These are phyloP conservation scores for Mycena leptocephala DNA, from an alignment of 768 basidiomycete species.

Conservation along the genomic window DNA sequence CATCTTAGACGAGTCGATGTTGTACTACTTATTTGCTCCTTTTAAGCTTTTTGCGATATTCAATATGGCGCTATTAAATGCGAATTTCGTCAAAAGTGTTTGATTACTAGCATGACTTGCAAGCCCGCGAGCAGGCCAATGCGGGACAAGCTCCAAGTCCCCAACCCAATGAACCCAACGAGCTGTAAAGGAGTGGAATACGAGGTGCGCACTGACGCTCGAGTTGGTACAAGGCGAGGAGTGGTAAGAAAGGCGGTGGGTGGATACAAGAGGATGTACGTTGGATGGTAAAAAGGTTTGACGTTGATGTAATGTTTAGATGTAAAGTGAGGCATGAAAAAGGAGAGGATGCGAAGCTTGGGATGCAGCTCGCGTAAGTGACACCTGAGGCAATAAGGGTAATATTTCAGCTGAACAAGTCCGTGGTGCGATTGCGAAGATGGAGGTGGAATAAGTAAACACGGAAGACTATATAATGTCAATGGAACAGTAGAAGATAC, in stretches of 20 bases:
- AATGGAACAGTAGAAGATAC: slow-evolving; percentile 39
- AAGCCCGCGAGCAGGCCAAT: slow-evolving; percentile 21
- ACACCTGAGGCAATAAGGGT: slow-evolving; percentile 34
- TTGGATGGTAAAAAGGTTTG: slow-evolving; percentile 2
- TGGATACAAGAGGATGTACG: slow-evolving; percentile 12
- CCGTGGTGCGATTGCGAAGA: slow-evolving; percentile 31
- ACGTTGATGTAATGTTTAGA: slow-evolving; percentile 9
- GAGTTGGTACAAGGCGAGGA: slow-evolving; percentile 35
- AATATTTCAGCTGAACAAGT: slow-evolving; percentile 34
- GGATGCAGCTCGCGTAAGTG: slow-evolving; percentile 26
- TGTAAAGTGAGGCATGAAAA: slow-evolving; percentile 18
- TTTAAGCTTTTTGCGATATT: slow-evolving; percentile 8
- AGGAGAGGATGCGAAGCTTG: slow-evolving; percentile 35
- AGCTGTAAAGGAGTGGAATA: slow-evolving; percentile 32
- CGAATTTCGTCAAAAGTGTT: slow-evolving; percentile 20
- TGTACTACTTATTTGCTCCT: slow-evolving; percentile 38
- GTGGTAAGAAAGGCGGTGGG: slow-evolving; percentile 32
- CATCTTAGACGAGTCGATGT: slow-evolving; percentile 26
- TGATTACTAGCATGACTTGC: slow-evolving; percentile 28
- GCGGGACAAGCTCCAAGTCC: slow-evolving; percentile 20
- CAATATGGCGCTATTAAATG: not conserved
- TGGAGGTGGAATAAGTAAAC: slow-evolving; percentile 40
- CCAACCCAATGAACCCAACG: slow-evolving; percentile 15
- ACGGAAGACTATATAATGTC: slow-evolving; percentile 41
- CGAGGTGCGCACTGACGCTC: slow-evolving; percentile 43